These are phyloP conservation scores for Venturia nashicola DNA, from an alignment of 2,329 filamentous ascomycete genomes.

Conservation along the genomic window DNA sequence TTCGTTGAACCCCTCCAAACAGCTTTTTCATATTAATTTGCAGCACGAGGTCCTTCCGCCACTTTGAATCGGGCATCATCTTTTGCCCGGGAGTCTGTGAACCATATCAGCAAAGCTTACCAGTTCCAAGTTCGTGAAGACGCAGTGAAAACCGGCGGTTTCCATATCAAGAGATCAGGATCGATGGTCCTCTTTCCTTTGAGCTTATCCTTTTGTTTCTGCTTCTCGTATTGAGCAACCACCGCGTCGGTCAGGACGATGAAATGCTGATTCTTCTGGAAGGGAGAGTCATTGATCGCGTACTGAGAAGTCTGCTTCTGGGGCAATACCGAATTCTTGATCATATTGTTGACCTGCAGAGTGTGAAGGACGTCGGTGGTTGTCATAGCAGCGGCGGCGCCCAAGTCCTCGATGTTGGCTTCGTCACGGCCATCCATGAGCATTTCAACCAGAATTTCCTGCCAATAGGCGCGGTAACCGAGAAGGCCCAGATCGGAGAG, in stretches of 20 bases:
- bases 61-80: not conserved
- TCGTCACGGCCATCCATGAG: constrained; percentile 57
- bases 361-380: constrained; percentile 94
- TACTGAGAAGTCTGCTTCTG: not conserved
- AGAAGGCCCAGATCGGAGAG: constrained; percentile 86
- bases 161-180: constrained; percentile 75
- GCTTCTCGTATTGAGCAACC: constrained; percentile 53
- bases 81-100: not conserved
- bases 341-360: constrained; percentile 84
- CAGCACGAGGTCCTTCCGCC: not conserved
- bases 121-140: constrained; percentile 90
- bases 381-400: constrained; percentile 78
- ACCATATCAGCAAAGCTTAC: constrained; percentile 33
- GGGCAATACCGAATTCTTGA: constrained; percentile 62
- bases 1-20: not conserved
- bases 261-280: constrained; percentile 78
- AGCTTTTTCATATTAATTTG: not conserved
- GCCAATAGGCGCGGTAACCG: constrained; percentile 96
- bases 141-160: constrained; percentile 87
- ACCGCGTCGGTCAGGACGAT: constrained; percentile 82
- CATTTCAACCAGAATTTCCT: constrained; percentile 81
- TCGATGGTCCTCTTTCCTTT: constrained; percentile 72
- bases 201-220: constrained; percentile 65
- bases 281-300: not conserved
- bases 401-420: constrained; percentile 78